These are phyloP conservation scores for Coemansia javaensis DNA, from an alignment of 192 early-diverging fungal species.

Conservation along the genomic window DNA sequence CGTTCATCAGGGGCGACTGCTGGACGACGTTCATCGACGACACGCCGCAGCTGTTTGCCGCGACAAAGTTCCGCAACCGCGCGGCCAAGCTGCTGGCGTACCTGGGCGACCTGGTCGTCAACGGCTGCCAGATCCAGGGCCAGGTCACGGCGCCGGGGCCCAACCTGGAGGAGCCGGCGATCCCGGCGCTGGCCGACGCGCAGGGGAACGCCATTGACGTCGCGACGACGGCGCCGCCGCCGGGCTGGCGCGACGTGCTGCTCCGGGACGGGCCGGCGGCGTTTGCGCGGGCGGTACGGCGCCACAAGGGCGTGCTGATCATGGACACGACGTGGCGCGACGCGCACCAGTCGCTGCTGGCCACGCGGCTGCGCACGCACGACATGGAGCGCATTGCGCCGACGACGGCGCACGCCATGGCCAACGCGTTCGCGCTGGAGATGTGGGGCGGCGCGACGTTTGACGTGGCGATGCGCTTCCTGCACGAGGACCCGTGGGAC, in stretches of 20 bases:
- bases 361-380: constrained; percentile 92
- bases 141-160: constrained; percentile 73
- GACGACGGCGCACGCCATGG: constrained; percentile 80
- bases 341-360: constrained; percentile 92
- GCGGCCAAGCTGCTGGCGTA: constrained; percentile 85
- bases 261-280: constrained; percentile 80
- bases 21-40: constrained; percentile 99
- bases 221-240: constrained; percentile 52
- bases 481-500: constrained; percentile 97
- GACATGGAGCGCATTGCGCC: constrained; percentile 89
- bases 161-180: constrained; percentile 56
- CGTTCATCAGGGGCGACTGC: constrained; percentile 74
- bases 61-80: constrained; percentile 74
- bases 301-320: constrained; percentile 80
- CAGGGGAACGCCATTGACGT: constrained; percentile 53
- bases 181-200: constrained; percentile 57
- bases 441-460: constrained; percentile 99
- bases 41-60: constrained; percentile 83
- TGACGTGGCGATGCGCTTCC: constrained; percentile 94
- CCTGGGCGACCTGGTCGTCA: constrained; percentile 86
- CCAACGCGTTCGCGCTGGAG: constrained; percentile 88
- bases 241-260: constrained; percentile 88
- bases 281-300: constrained; percentile 86
- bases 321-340: constrained; percentile 98
- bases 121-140: constrained; percentile 88